Evolutionary conservation across 306 rosid species (phyloP), one percentile per base, ranked within the genome.

Genomic region (Pterocarpus santalinus): DNA sequence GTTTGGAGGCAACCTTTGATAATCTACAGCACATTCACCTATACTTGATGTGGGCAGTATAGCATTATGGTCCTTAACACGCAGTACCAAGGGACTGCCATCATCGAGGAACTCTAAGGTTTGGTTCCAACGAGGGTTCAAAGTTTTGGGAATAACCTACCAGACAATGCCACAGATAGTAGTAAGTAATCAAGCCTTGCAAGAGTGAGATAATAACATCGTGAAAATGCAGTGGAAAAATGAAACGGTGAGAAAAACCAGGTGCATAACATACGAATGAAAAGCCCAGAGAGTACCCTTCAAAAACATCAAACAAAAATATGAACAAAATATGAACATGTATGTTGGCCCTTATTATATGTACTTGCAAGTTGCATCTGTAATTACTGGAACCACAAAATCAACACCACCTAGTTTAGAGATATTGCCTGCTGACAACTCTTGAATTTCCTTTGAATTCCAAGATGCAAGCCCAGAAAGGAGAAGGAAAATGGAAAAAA

Each of bases 121-220:
- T 80, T 94, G 97, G 56, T 91, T 90, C 98, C 98, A 94, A n/a
- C 76, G 82, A 64, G 97, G 98, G 68, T 90, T 86, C 14, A 91
- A 85, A 15, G 94, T 91, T 86, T 83, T 91, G 78, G 35, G 82
- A 84, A 91, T 72, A 30, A 94, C 85, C 98, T 91, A 83, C 22
- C 78, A 60, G 6, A 68, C 78, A 73, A 70, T 75, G 81, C 44
- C 85, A 74, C 68, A 47, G 41, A 46, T 47, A 56, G 46, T 14
- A 22, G 28, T 22, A 22, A 22, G 28, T 22, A 22, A 22, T 22
- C 28, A 41, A 81, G 63, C 22, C 57, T 65, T 33, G 63, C 58
- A 67, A 49, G 12, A 35, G 8, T 55, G 66, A 69, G 61, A 80
- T 69, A 22, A 69, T 34, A 51, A 55, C 66, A 62, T 4, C 46